These are phyloP conservation scores for Aspergillus sp. DNA, from an alignment of 2,329 filamentous ascomycete genomes.

Conservation along the genomic window DNA sequence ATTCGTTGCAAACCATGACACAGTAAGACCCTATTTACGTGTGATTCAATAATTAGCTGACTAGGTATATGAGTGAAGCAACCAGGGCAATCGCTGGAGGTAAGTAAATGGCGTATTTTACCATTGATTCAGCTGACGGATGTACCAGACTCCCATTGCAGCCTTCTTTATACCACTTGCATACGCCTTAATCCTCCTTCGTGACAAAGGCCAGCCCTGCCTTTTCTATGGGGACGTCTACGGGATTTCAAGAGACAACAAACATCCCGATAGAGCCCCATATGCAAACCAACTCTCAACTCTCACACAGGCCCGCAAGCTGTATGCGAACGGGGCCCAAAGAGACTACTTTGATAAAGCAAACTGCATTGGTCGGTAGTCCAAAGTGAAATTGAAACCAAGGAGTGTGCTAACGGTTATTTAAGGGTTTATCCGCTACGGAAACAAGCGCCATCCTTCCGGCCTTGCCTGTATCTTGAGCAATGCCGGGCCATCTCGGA, in stretches of 20 bases:
- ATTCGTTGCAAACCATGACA: conserved; percentile 29
- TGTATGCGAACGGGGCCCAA: conserved; percentile 67
- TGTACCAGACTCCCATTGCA: conserved; percentile 55
- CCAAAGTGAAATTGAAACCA: background rate
- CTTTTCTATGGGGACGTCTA: conserved; percentile 72
- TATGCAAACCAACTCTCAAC: conserved; percentile 57
- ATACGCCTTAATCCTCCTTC: conserved; percentile 69
- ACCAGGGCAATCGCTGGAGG: conserved; percentile 62
- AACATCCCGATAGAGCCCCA: conserved; percentile 49
- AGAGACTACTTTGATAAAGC: conserved; percentile 62
- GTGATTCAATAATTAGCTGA: background rate
- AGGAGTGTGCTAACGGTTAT: background rate
- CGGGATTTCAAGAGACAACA: conserved; percentile 52
- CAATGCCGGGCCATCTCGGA: conserved; percentile 50
- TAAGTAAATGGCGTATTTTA: conserved; percentile 20
- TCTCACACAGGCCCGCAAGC: conserved; percentile 61
- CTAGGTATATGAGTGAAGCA: conserved; percentile 41
- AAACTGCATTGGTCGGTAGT: conserved; percentile 56
- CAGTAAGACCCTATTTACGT: conserved; percentile 14
- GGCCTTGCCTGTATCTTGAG: conserved; percentile 61
- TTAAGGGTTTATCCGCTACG: conserved; percentile 53
- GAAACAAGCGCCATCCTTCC: conserved; percentile 49
- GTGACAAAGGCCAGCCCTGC: conserved; percentile 62
- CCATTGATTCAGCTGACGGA: background rate
- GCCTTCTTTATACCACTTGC: conserved; percentile 70